phyloP scores from a whole-genome alignment of 768 basidiomycete species.

The Cystofilobasidium capitatum region DNA sequence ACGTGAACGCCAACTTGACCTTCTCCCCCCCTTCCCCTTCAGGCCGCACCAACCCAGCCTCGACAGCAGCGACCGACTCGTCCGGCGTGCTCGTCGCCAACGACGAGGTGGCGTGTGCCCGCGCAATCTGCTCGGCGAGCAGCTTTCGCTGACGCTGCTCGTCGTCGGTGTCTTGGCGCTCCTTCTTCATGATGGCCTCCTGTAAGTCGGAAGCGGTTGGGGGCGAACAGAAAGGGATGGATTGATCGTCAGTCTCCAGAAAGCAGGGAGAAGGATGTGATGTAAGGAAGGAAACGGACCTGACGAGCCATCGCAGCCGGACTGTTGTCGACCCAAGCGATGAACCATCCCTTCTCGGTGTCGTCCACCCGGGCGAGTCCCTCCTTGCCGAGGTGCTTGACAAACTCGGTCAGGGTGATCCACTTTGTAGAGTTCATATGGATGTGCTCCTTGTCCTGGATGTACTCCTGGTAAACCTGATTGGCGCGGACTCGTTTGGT shows the following conservation, averaged over 20 bases:
- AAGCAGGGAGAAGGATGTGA: neutral
- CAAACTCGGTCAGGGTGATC: constrained; percentile 95
- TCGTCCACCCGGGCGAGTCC: constrained; percentile 91
- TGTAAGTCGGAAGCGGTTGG: neutral
- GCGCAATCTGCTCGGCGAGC: constrained; percentile 86
- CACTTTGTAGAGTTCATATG: constrained; percentile 96
- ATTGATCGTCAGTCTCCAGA: neutral
- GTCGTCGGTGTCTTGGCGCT: constrained; percentile 79
- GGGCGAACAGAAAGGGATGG: neutral
- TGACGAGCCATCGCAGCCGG: constrained; percentile 88
- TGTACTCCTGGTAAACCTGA: constrained; percentile 94
- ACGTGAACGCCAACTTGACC: constrained; percentile 60
- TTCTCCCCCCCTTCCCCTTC: constrained; percentile 64
- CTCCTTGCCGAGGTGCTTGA: constrained; percentile 64
- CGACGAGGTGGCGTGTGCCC: constrained; percentile 48
- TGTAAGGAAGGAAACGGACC: constrained; percentile 41
- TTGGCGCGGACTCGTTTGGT: constrained; percentile 94
- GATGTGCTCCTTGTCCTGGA: constrained; percentile 80
- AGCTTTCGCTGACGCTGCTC: constrained; percentile 85
- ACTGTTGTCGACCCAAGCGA: constrained; percentile 93
- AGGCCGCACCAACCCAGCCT: constrained; percentile 50
- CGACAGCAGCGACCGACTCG: neutral
- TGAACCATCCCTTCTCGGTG: constrained; percentile 96
- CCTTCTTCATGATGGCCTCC: constrained; percentile 59
- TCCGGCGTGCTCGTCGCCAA: constrained; percentile 35